Evolutionary conservation across 2,329 filamentous ascomycete genomes (phyloP).

Genomic region (Penicillium corylophilum): DNA sequence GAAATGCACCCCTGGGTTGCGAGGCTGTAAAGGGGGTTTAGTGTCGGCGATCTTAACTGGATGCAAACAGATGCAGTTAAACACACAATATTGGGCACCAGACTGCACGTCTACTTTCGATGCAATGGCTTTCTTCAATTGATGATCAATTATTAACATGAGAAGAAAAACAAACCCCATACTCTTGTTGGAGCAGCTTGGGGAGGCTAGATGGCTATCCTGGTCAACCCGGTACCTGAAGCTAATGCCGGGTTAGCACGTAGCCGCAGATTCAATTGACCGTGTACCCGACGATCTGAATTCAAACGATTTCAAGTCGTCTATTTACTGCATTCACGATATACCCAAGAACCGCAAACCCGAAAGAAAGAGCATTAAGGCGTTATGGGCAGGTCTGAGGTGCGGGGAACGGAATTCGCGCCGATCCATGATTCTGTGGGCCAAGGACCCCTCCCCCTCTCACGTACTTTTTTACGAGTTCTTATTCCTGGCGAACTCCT

Average conservation of each 20-base stretch:
- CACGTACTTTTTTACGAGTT: background rate
- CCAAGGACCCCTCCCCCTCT: constrained; percentile 12
- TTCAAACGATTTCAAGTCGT: background rate
- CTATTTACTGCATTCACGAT: background rate
- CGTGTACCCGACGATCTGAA: background rate
- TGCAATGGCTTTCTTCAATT: background rate
- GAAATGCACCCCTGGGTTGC: background rate
- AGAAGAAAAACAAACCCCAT: background rate
- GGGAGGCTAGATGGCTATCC: background rate
- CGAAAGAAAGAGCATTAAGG: background rate
- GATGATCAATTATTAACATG: background rate
- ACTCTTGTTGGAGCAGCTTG: background rate
- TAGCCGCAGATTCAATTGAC: background rate
- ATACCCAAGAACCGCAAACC: background rate
- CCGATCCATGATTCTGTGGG: constrained; percentile 6
- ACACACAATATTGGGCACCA: background rate
- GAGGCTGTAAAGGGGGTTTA: background rate
- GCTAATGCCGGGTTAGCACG: background rate
- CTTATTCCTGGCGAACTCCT: background rate
- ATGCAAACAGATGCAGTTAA: background rate
- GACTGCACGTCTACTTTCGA: background rate
- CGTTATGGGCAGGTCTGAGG: background rate
- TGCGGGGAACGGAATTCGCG: constrained; percentile 23
- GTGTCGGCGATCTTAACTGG: background rate
- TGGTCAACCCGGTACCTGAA: background rate